Percentiles rank a stretch among this genome's conserved stretches.
Conservation (phyloP, 441 rosid genomes). For the Melastoma candidum region DNA sequence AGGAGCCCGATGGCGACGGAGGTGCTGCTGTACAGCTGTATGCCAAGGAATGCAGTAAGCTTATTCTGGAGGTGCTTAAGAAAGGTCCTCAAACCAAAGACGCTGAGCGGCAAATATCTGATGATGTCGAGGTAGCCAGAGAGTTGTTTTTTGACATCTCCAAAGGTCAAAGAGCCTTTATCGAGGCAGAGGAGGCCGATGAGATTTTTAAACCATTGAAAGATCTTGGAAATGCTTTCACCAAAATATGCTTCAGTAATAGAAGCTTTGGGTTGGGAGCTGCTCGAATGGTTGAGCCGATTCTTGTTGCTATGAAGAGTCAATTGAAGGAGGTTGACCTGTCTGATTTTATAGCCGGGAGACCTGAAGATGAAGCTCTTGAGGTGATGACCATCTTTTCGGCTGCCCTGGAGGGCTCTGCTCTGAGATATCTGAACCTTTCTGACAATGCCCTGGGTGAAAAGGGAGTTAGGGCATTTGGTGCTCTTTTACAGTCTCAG, state of each 20-base stretch:
- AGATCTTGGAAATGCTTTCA: not conserved
- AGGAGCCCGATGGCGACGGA: constrained; percentile 1
- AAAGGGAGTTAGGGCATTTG: constrained; percentile 1
- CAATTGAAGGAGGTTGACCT: not conserved
- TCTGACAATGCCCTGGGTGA: constrained; percentile 1
- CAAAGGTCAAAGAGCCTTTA: not conserved
- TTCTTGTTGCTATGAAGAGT: not conserved
- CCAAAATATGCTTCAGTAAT: constrained; percentile 2
- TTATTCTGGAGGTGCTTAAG: not conserved
- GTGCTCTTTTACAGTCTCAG: not conserved
- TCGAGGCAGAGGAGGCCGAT: constrained; percentile 2
- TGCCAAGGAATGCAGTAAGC: constrained; percentile 4
- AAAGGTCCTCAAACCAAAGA: not conserved
- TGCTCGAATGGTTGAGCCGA: not conserved
- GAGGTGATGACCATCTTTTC: constrained; percentile 1
- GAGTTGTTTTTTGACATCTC: not conserved
- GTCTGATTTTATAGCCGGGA: not conserved
- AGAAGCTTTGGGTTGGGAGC: constrained; percentile 1
- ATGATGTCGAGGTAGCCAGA: not conserved
- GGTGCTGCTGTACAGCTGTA: not conserved
- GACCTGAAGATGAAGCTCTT: constrained; percentile 2
- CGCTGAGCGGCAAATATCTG: not conserved
- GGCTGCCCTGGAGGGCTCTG: not conserved
- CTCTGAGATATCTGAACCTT: constrained; percentile 1
- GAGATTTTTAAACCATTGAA: not conserved